phyloP scores from a whole-genome alignment of 1,284 basidiomycete genomes.

The Amylostereum areolatum region DNA sequence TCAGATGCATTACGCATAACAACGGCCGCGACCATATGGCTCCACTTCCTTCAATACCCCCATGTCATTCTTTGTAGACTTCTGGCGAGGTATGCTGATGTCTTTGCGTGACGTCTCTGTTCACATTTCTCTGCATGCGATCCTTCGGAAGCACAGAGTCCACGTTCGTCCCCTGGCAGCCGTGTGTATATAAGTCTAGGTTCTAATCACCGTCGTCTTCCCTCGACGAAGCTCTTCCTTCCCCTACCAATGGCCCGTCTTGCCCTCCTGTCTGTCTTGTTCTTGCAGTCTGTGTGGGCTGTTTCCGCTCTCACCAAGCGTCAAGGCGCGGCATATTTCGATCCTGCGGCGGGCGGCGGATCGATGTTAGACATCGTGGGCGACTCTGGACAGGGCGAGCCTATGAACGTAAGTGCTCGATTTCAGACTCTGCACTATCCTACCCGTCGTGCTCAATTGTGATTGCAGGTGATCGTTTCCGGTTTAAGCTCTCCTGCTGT shows the following conservation, averaged over 20 bases:
- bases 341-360: slow-evolving; percentile 41
- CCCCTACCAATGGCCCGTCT: slow-evolving; percentile 8
- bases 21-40: too few relatives aligned
- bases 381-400: slow-evolving; percentile 51
- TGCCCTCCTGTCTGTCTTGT: slow-evolving; percentile 8
- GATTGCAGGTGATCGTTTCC: slow-evolving; percentile 47
- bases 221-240: not conserved
- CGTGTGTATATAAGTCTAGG: too few relatives aligned
- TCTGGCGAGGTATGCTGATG: too few relatives aligned
- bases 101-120: too few relatives aligned
- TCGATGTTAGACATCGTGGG: slow-evolving; percentile 46
- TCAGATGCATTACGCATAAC: too few relatives aligned
- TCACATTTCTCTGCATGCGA: not conserved
- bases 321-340: slow-evolving; percentile 31
- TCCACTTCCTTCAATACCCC: too few relatives aligned
- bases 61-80: too few relatives aligned
- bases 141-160: not conserved
- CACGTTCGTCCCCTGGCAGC: too few relatives aligned
- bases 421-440: slow-evolving; percentile 13
- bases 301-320: slow-evolving; percentile 7
- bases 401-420: slow-evolving; percentile 47
- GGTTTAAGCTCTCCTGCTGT: slow-evolving; percentile 62
- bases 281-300: slow-evolving; percentile 1
- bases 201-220: not conserved
- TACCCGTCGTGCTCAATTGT: slow-evolving; percentile 31